Conservation (phyloP, 2,329 filamentous ascomycete genomes). For the Aspergillus viridinutans region DNA sequence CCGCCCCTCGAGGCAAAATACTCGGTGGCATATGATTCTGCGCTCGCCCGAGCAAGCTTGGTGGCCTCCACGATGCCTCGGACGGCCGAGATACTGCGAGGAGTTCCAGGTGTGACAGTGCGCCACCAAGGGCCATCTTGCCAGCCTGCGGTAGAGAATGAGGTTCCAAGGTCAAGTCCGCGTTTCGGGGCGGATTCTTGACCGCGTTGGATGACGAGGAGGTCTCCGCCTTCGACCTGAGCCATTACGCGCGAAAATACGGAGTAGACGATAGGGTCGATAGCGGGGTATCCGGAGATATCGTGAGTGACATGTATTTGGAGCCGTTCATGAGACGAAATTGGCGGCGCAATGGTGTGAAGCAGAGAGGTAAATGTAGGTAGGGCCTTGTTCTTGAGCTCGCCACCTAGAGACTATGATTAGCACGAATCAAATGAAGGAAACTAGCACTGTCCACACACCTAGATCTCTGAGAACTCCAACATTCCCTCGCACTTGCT, state of each 20-base stretch:
- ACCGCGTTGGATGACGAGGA: conserved; percentile 90
- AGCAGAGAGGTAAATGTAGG: conserved; percentile 94
- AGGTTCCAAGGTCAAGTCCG: conserved; percentile 44
- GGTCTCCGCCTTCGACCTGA: conserved; percentile 95
- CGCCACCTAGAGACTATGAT: conserved; percentile 61
- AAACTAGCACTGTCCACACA: conserved; percentile 39
- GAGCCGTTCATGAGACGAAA: conserved; percentile 92
- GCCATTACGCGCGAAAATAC: conserved; percentile 96
- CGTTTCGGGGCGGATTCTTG: conserved; percentile 73
- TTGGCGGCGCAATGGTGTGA: conserved; percentile 91
- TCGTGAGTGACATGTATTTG: conserved; percentile 98
- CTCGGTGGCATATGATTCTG: conserved; percentile 80
- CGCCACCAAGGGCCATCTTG: conserved; percentile 97
- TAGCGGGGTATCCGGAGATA: conserved; percentile 85
- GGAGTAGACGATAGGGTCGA: conserved; percentile 86
- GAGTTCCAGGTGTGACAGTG: conserved; percentile 50
- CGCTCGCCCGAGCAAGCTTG: conserved; percentile 83
- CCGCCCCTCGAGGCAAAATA: conserved; percentile 78
- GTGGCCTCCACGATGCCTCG: conserved; percentile 80
- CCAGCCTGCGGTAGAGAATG: conserved; percentile 58
- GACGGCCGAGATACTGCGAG: conserved; percentile 74
- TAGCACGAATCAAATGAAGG: not conserved
- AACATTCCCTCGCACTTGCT: conserved; percentile 88
- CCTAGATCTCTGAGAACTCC: conserved; percentile 71
- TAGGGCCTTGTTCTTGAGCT: conserved; percentile 77